A percentile compares a stretch with the other conserved stretches of the same genome.
Conservation (phyloP, 2,329 filamentous ascomycete species). For the Nemania serpens region DNA sequence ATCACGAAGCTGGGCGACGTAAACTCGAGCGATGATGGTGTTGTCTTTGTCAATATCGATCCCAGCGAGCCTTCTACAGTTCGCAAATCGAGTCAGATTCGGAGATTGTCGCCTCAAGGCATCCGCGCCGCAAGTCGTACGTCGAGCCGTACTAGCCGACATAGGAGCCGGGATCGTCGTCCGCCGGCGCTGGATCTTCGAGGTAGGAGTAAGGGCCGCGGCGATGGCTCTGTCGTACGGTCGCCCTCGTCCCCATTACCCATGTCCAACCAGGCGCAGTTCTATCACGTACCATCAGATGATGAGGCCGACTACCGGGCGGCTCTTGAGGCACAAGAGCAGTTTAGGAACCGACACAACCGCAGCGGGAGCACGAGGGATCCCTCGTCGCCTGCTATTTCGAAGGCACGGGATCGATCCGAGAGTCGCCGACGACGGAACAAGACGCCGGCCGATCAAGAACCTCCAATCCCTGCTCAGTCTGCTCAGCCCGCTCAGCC, state of each 20-base stretch:
- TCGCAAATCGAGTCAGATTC: constrained; percentile 47
- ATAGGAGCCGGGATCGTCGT: constrained; percentile 52
- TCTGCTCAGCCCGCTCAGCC: constrained; percentile 11
- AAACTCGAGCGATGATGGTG: constrained; percentile 30
- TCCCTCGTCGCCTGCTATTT: constrained; percentile 39
- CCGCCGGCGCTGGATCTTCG: constrained; percentile 55
- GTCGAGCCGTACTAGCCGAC: constrained; percentile 54
- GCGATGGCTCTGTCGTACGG: constrained; percentile 60
- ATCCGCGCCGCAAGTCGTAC: constrained; percentile 49
- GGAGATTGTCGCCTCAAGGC: constrained; percentile 38
- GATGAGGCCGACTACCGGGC: constrained; percentile 66
- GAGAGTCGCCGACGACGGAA: constrained; percentile 45
- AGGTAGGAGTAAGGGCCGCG: constrained; percentile 67
- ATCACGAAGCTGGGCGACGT: constrained; percentile 47
- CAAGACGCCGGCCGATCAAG: constrained; percentile 38
- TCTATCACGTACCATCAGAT: constrained; percentile 56
- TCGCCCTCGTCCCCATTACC: constrained; percentile 84
- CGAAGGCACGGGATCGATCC: constrained; percentile 44
- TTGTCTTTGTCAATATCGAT: constrained; percentile 37
- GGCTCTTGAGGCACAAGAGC: constrained; percentile 58
- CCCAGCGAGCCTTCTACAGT: constrained; percentile 50
- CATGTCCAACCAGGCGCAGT: constrained; percentile 65
- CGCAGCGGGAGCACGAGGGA: constrained; percentile 53
- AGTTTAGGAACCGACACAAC: constrained; percentile 60
- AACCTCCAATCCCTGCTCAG: constrained; percentile 37